These are phyloP conservation scores for Fusarium sp. DNA, from an alignment of 2,329 filamentous ascomycete genomes.

Conservation along the genomic window DNA sequence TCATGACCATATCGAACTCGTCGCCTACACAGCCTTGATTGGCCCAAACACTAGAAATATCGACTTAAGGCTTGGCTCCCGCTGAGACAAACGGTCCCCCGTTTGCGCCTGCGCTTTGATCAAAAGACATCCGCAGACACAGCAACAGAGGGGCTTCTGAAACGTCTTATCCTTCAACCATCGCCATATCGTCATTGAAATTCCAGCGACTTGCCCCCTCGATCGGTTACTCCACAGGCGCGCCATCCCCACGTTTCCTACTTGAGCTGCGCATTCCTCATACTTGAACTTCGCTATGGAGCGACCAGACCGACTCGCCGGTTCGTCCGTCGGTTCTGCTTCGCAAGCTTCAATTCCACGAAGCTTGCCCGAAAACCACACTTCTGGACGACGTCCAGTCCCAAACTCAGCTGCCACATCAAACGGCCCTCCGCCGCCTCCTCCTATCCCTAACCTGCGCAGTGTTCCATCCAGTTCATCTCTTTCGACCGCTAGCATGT, in stretches of 20 bases:
- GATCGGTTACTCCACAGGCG: conserved; percentile 41
- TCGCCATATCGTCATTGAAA: conserved; percentile 33
- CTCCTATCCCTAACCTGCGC: conserved; percentile 61
- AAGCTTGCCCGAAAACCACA: conserved; percentile 56
- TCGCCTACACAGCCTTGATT: conserved; percentile 48
- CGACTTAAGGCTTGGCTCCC: conserved; percentile 30
- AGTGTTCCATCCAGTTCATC: conserved; percentile 59
- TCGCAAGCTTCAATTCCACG: conserved; percentile 46
- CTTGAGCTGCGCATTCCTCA: conserved; percentile 34
- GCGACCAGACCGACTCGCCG: conserved; percentile 49
- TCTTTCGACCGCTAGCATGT: conserved; percentile 64
- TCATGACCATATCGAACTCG: conserved; percentile 48
- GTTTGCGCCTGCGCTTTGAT: conserved; percentile 36
- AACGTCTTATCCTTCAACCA: conserved; percentile 44
- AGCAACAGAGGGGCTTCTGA: conserved; percentile 47
- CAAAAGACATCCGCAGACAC: conserved; percentile 40
- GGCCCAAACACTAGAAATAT: conserved; percentile 41
- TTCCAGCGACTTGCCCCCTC: conserved; percentile 33
- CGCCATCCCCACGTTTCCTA: conserved; percentile 31
- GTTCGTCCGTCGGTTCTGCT: conserved; percentile 36
- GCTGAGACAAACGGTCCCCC: conserved; percentile 41
- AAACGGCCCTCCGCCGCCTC: conserved; percentile 56
- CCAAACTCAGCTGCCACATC: conserved; percentile 54
- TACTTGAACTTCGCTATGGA: conserved; percentile 48
- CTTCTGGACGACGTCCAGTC: conserved; percentile 53